Evolutionary conservation across 2,329 filamentous ascomycete species (phyloP).

Genomic region (Aspergillus sojae): DNA sequence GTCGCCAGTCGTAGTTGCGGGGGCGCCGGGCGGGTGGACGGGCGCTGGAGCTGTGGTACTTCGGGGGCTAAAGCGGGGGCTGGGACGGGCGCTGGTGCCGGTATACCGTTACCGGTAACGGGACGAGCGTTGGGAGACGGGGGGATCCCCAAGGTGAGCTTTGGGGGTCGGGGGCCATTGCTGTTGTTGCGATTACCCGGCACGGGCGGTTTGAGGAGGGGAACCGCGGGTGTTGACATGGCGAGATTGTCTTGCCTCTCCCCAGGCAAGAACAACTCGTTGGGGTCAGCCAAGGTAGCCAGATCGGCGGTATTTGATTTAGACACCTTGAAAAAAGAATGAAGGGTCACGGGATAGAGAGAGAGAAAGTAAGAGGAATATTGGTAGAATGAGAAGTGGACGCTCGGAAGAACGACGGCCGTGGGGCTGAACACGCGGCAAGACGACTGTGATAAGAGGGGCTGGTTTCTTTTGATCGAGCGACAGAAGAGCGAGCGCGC

Average conservation of each 20-base stretch:
- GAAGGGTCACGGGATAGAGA: slow-evolving; percentile 5
- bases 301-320: slow-evolving; percentile 33
- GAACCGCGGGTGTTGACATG: slow-evolving; percentile 73
- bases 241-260: slow-evolving; percentile 49
- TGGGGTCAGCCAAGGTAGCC: slow-evolving; percentile 42
- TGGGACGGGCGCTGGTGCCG: slow-evolving; percentile 29
- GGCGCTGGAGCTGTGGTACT: slow-evolving; percentile 36
- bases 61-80: slow-evolving; percentile 28
- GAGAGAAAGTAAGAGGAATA: slow-evolving; percentile 1
- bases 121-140: slow-evolving; percentile 81
- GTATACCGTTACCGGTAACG: slow-evolving; percentile 56
- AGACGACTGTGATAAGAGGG: neutral
- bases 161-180: slow-evolving; percentile 67
- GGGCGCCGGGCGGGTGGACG: slow-evolving; percentile 60
- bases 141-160: slow-evolving; percentile 86
- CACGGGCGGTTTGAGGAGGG: slow-evolving; percentile 80
- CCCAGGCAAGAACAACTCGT: slow-evolving; percentile 45
- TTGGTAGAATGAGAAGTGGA: neutral
- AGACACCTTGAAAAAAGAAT: slow-evolving; percentile 22
- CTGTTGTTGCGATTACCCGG: slow-evolving; percentile 67
- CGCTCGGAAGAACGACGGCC: neutral
- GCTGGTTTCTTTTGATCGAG: neutral
- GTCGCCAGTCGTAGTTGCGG: slow-evolving; percentile 85
- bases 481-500: neutral
- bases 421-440: slow-evolving; percentile 6